Base-by-base conservation (phyloP, 768 basidiomycete genomes). In the Agaricus bisporus region DNA sequence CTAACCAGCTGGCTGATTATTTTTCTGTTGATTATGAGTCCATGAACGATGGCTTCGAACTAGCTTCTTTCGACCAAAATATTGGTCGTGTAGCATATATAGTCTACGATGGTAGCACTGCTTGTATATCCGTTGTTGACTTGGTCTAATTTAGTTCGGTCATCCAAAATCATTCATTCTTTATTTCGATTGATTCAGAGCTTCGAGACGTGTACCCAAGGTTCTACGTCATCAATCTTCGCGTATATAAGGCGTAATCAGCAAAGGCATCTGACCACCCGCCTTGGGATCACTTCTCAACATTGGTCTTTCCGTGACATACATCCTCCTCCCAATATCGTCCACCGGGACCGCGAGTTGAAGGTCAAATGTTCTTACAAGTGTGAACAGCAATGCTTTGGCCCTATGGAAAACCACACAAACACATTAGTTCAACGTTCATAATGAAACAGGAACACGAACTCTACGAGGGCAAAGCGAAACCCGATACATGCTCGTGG, bases 401-500 rank as follows among this genome's bases (percentile, higher is more conserved):
- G 64, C 65, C 55, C 68, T 69, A 22, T 4, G 49, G 4, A 15
- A 4, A 41, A 28, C 44, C 37, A 46, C 5, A 41, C 29, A 12
- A 9, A 35, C 12, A 20, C 4, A 4, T 2, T 26, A 22, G 28
- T 12, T 7, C 29, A 11, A n/a, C n/a, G n/a, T n/a, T n/a, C n/a
- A n/a, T n/a, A 18, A 1, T 15, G 46, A 32, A 25, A 48, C 5
- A 22, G 22, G 26, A 44, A 36, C 32, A 37, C 80, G 41, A 55
- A 82, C 80, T 83, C 82, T 14, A 78, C 68, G 17, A 86, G 64
- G 12, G 85, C 71, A 62, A 86, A 86, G 3, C 80, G 76, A 61
- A 79, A 86, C 0, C 83, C 84, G 35, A 87, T 85, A 56, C 85
- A 88, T 0, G 82, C 74, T 17, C 76, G 74, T 11, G 82, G 80